phyloP scores from a whole-genome alignment of 2,329 filamentous ascomycete species.

The Aspergillus hiratsukae region DNA sequence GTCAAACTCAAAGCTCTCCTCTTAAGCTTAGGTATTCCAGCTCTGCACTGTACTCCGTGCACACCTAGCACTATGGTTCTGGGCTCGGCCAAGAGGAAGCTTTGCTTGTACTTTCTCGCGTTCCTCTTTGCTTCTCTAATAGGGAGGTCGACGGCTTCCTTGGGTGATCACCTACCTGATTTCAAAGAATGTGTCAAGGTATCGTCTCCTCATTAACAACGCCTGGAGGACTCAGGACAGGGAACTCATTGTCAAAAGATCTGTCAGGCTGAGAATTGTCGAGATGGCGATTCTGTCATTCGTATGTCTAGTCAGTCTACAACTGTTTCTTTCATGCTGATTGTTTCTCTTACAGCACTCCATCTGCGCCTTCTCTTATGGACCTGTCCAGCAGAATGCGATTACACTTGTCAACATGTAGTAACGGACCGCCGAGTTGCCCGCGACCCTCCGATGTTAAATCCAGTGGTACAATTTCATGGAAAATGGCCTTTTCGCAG shows the following conservation, averaged over 20 bases:
- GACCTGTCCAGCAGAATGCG: slow-evolving; percentile 90
- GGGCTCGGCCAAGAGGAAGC: slow-evolving; percentile 14
- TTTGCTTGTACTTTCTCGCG: slow-evolving; percentile 26
- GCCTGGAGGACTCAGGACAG: neutral
- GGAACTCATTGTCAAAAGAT: slow-evolving; percentile 51
- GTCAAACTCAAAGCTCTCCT: slow-evolving; percentile 3
- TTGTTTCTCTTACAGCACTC: slow-evolving; percentile 55
- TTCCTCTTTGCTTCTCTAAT: slow-evolving; percentile 30
- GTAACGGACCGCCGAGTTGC: slow-evolving; percentile 69
- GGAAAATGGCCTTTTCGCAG: slow-evolving; percentile 98
- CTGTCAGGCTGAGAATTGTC: slow-evolving; percentile 77
- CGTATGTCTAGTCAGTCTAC: slow-evolving; percentile 52
- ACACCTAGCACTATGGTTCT: slow-evolving; percentile 25
- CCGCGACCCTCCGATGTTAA: slow-evolving; percentile 58
- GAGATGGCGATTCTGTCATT: slow-evolving; percentile 60
- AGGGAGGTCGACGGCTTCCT: slow-evolving; percentile 58
- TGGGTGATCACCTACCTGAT: slow-evolving; percentile 80
- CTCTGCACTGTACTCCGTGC: slow-evolving; percentile 9
- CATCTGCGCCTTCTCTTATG: slow-evolving; percentile 84
- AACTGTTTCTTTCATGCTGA: slow-evolving; percentile 5
- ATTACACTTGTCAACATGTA: slow-evolving; percentile 96
- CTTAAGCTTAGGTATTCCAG: slow-evolving; percentile 7
- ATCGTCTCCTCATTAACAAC: slow-evolving; percentile 23
- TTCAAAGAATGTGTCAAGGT: slow-evolving; percentile 86
- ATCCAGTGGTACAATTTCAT: slow-evolving; percentile 83